A percentile compares a stretch with the other conserved stretches of the same genome.
phyloP scores from a whole-genome alignment of 1,284 basidiomycete species.

The Heterobasidion parviporum region DNA sequence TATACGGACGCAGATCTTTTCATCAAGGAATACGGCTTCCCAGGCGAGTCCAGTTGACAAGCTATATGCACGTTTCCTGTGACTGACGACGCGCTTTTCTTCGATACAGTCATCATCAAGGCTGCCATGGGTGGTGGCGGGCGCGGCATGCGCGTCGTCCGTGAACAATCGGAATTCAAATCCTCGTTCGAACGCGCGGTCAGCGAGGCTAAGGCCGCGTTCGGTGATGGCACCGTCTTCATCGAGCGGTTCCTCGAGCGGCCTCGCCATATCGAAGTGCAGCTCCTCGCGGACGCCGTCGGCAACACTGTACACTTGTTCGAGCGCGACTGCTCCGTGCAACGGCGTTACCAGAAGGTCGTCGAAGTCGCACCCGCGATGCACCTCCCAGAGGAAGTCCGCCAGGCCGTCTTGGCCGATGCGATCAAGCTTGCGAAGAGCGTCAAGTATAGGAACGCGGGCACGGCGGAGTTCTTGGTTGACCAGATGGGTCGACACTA shows the following conservation, averaged over 20 bases:
- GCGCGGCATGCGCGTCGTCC: slow-evolving; percentile 97
- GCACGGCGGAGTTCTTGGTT: slow-evolving; percentile 95
- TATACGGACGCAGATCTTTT: slow-evolving; percentile 85
- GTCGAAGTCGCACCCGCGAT: slow-evolving; percentile 98
- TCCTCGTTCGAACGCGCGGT: slow-evolving; percentile 89
- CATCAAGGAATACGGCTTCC: slow-evolving; percentile 94
- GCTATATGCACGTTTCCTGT: neutral
- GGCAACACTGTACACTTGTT: slow-evolving; percentile 97
- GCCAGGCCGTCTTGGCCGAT: slow-evolving; percentile 81
- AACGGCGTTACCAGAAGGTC: slow-evolving; percentile 96
- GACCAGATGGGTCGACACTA: slow-evolving; percentile 95
- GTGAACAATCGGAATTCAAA: slow-evolving; percentile 88
- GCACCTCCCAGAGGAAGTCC: slow-evolving; percentile 85
- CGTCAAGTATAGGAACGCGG: slow-evolving; percentile 93
- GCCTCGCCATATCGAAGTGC: slow-evolving; percentile 96
- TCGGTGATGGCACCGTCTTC: slow-evolving; percentile 97
- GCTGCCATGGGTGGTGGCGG: slow-evolving; percentile 99
- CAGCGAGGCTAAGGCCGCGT: slow-evolving; percentile 91
- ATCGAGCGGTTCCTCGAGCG: slow-evolving; percentile 97
- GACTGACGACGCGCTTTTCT: neutral
- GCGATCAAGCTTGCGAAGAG: slow-evolving; percentile 94
- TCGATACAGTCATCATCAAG: slow-evolving; percentile 80
- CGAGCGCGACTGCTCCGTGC: slow-evolving; percentile 98
- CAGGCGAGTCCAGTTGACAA: slow-evolving; percentile 43
- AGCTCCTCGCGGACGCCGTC: slow-evolving; percentile 83